phyloP scores from a whole-genome alignment of 2,329 filamentous ascomycete species.

The Podosphaera leucotricha region DNA sequence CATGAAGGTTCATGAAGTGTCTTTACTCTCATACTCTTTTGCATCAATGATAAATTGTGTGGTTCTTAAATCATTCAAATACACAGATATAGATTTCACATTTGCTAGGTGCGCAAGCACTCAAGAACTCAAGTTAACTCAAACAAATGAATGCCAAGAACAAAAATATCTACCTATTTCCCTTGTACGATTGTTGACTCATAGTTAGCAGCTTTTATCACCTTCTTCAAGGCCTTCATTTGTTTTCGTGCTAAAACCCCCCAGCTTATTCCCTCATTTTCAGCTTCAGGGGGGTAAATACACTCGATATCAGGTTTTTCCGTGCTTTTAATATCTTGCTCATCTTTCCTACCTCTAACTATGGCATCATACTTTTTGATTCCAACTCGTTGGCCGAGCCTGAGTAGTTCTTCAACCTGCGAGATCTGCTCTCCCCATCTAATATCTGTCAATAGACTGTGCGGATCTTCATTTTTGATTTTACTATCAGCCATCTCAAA shows the following conservation, averaged over 20 bases:
- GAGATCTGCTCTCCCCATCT: conserved; percentile 6
- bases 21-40: no score
- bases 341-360: background rate
- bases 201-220: background rate
- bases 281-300: background rate
- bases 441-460: conserved; percentile 4
- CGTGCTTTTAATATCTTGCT: background rate
- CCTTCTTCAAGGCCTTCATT: background rate
- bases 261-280: background rate
- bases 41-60: no score
- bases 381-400: conserved; percentile 6
- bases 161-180: background rate
- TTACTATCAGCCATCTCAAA: conserved; percentile 6
- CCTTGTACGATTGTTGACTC: background rate
- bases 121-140: no score
- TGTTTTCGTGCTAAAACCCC: conserved; percentile 1
- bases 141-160: no score
- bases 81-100: no score
- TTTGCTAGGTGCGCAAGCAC: no score
- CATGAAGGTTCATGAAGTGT: no score
- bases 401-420: conserved; percentile 3
- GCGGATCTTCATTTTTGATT: conserved; percentile 2
- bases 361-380: conserved; percentile 7
- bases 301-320: background rate
- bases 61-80: no score